These are phyloP conservation scores for Colletotrichum agaves DNA, from an alignment of 2,329 filamentous ascomycete genomes.

Conservation along the genomic window DNA sequence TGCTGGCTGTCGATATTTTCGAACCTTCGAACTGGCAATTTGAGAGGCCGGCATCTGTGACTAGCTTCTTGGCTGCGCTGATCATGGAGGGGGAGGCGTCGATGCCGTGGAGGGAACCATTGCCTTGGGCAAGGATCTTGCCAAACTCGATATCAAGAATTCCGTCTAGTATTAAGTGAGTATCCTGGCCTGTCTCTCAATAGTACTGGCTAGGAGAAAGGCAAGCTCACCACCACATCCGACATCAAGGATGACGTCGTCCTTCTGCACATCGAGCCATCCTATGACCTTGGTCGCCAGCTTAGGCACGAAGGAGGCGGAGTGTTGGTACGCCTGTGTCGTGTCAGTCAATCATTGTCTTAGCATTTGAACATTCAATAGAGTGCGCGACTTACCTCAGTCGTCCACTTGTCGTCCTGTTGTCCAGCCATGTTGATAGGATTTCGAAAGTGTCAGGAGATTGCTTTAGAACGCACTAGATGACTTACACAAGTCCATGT, in stretches of 20 bases:
- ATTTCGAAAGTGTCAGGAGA: background rate
- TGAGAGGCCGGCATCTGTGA: slow-evolving; percentile 45
- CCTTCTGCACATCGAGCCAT: slow-evolving; percentile 67
- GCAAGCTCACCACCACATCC: slow-evolving; percentile 66
- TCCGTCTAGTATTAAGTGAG: slow-evolving; percentile 57
- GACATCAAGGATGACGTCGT: slow-evolving; percentile 70
- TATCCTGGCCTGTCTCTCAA: background rate
- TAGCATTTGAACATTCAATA: accelerated
- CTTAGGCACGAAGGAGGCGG: slow-evolving; percentile 73
- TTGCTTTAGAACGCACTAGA: background rate
- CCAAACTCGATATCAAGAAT: slow-evolving; percentile 67
- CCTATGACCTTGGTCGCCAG: slow-evolving; percentile 66
- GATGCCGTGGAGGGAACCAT: slow-evolving; percentile 63
- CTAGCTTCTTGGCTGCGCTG: slow-evolving; percentile 56
- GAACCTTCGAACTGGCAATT: slow-evolving; percentile 59
- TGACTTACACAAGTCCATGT: slow-evolving; percentile 30
- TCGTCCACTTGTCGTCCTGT: slow-evolving; percentile 52
- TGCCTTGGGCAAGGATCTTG: slow-evolving; percentile 56
- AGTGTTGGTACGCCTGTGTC: slow-evolving; percentile 65
- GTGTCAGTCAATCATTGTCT: slow-evolving; percentile 12
- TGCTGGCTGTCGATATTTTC: too few relatives aligned
- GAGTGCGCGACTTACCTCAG: slow-evolving; percentile 45
- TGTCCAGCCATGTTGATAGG: slow-evolving; percentile 39
- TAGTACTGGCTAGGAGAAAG: background rate
- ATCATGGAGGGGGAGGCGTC: slow-evolving; percentile 72